phyloP scores from a whole-genome alignment of 805 yeast genomes.

The Priceomyces medius region DNA sequence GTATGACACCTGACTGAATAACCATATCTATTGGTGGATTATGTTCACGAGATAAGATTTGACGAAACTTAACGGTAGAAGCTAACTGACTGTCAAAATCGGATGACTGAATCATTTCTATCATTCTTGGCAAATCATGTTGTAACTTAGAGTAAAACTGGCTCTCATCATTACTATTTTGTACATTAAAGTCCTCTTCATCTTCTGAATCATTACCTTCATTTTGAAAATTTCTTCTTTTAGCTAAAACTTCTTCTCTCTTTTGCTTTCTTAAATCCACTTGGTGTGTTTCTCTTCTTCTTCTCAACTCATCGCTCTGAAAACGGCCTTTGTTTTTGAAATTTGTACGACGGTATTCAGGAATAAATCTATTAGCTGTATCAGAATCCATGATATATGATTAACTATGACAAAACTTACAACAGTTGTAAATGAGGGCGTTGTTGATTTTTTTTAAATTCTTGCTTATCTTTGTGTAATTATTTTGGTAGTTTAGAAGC shows the following conservation, averaged over 20 bases:
- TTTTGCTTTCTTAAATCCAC: conserved; percentile 95
- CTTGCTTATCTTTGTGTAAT: conserved; percentile 7
- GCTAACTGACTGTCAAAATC: conserved; percentile 78
- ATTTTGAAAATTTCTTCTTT: conserved; percentile 77
- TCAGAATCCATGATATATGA: conserved; percentile 62
- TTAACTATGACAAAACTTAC: conserved; percentile 3
- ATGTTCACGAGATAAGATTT: conserved; percentile 87
- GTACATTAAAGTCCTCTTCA: conserved; percentile 37
- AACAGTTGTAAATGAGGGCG: conserved; percentile 6
- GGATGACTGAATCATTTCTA: conserved; percentile 71
- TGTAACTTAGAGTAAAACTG: conserved; percentile 41
- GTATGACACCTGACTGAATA: conserved; percentile 90
- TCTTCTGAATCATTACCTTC: conserved; percentile 42
- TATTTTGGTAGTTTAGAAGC: neutral
- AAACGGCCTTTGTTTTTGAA: conserved; percentile 94
- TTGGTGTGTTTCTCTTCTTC: conserved; percentile 96
- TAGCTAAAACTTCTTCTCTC: conserved; percentile 90
- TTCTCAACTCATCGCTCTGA: conserved; percentile 92
- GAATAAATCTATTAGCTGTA: conserved; percentile 80
- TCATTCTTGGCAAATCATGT: conserved; percentile 79
- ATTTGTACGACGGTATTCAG: conserved; percentile 95
- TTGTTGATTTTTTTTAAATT: conserved; percentile 9
- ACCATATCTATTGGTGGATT: conserved; percentile 96
- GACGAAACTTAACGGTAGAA: conserved; percentile 92
- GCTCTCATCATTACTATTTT: conserved; percentile 49